Base-by-base conservation (phyloP, 1,284 basidiomycete genomes). In the Tilletia indica region DNA sequence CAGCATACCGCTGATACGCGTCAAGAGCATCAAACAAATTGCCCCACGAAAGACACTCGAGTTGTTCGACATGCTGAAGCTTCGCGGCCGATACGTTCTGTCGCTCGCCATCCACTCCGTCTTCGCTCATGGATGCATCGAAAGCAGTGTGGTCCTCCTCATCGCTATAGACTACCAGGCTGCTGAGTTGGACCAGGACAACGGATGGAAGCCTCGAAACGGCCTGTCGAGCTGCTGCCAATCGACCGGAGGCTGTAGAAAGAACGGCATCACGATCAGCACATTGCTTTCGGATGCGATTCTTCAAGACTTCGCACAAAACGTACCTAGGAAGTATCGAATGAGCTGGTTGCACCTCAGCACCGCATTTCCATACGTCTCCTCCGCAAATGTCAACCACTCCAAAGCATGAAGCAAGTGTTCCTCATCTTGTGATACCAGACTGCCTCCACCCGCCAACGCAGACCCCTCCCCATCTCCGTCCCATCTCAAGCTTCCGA, bases 21-120 rank as follows among this genome's bases (percentile, higher is more conserved):
- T 78, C 76, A 19, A 80, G 58, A 4, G 79, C 80, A 11, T 78
- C 75, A 74, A 83, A 83, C 73, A 82, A 81, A 12, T 70, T 78
- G 49, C 77, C 73, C 79, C 81, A 83, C 19, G 61, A 64, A 25
- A 64, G 19, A 25, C 39, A 67, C 31, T 67, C 45, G 42, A 49
- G 25, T 12, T 48, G 47, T 34, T 67, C 66, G 45, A 64, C 61
- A 34, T 38, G 34, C 5, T 14, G 34, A 6, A 64, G 36, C 36
- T 39, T 64, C 39, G 36, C 9, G 16, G 38, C 6, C 61, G 14
- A 19, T 21, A 16, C 38, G 36, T 19, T 12, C 31, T 38, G 31
- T 39, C 16, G 36, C 61, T 25, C 61, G 19, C 19, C 61, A 14
- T 64, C 61, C 8, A 9, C 12, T 11, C 6, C 38, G 16, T 34